phyloP scores from a whole-genome alignment of 2,329 filamentous ascomycete species.

The Colletotrichum musicola region DNA sequence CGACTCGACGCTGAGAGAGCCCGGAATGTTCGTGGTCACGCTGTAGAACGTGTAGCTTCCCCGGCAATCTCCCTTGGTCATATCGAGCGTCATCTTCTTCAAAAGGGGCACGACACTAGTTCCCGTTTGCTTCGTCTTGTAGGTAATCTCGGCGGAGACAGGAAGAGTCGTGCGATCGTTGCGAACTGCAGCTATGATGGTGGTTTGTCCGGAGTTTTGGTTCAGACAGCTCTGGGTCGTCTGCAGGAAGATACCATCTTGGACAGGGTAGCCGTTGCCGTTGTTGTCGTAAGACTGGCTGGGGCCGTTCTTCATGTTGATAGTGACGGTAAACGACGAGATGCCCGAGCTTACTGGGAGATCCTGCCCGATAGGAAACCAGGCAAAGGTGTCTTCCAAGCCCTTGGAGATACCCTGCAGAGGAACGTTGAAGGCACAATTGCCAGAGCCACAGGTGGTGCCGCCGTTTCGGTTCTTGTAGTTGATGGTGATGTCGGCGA shows the following conservation, averaged over 20 bases:
- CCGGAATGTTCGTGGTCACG: conserved; percentile 57
- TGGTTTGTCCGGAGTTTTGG: conserved; percentile 56
- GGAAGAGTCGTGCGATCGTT: conserved; percentile 60
- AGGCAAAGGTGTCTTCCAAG: conserved; percentile 72
- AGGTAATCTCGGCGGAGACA: conserved; percentile 57
- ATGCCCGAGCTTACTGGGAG: conserved; percentile 71
- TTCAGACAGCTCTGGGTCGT: conserved; percentile 68
- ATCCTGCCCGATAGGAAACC: conserved; percentile 61
- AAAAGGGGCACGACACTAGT: conserved; percentile 59
- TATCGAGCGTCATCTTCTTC: conserved; percentile 51
- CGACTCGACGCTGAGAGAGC: conserved; percentile 58
- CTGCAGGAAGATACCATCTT: conserved; percentile 68
- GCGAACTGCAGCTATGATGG: conserved; percentile 61
- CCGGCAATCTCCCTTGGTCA: conserved; percentile 58
- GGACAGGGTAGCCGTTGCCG: conserved; percentile 65
- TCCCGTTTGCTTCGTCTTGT: conserved; percentile 53
- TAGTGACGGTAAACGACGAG: conserved; percentile 68
- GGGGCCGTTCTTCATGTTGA: conserved; percentile 62
- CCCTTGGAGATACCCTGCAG: conserved; percentile 64
- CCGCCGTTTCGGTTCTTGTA: conserved; percentile 69
- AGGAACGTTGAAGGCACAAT: conserved; percentile 60
- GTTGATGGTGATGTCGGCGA: conserved; percentile 62
- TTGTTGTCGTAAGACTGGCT: conserved; percentile 67
- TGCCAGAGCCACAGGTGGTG: conserved; percentile 54
- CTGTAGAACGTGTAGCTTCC: conserved; percentile 64